Evolutionary conservation across 805 yeast genomes (phyloP), one percentile per base, ranked within the genome.

Genomic region (Suhomyces canberraensis): DNA sequence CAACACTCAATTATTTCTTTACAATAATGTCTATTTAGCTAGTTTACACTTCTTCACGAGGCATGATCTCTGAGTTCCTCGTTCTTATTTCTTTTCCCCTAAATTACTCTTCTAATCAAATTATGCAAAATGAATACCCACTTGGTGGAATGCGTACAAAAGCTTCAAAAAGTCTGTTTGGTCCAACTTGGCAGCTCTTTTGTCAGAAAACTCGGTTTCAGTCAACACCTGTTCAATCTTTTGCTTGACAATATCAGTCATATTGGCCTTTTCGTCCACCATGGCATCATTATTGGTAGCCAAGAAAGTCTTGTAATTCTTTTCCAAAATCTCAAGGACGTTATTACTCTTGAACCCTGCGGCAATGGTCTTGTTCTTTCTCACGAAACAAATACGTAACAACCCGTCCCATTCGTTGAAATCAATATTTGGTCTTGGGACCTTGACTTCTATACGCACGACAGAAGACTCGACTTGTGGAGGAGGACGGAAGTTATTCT

Each of bases 381-480:
- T 77, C 30, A 87, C 95, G 57, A 93, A 93, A 33, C 88, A 85
- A 40, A 93, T 85, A 47, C 98, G 77, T 46, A 93, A 70, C 24
- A 93, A 68, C 2, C 98, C 98, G 56, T 93, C 98, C 98, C 98
- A 93, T 61, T 93, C 98, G 52, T 84, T 76, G 57, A 81, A 91
- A 56, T 90, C 96, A 22, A 93, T 79, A 46, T 84, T 79, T n/a
- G 98, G 98, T 50, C 96, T 78, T 35, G 98, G 98, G 38, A 64
- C 73, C 61, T 93, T 93, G 39, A 93, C 81, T 61, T 91, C 98
- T 25, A 93, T 79, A 54, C 95, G 76, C 14, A 93, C 98, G 32
- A 93, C 98, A 24, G 95, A 83, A 0, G 97, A 89, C 61, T 93
- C 98, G 40, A 93, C 98, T 61, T 93, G 90, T 40, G 98, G 98